Evolutionary conservation across 208 protist species (phyloP), one percentile per base, ranked within the genome.

Genomic region (Borovskyia barvae): DNA sequence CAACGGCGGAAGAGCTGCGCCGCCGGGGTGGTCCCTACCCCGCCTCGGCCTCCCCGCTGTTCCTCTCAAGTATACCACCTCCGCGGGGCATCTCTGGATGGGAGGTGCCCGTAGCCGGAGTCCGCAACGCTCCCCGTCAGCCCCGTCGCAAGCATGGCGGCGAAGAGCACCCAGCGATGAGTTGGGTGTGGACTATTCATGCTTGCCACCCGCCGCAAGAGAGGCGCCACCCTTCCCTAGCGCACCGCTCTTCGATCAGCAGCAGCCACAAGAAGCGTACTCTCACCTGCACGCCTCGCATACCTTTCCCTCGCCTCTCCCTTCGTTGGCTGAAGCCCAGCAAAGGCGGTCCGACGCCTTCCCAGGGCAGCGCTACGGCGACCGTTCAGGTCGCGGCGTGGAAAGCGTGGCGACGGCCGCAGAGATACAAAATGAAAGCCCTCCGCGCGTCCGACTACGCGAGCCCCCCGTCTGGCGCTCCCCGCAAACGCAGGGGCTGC

Each of bases 381-480:
- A n/a, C n/a, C n/a, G n/a, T n/a, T n/a, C n/a, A n/a, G n/a, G n/a
- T n/a, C n/a, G n/a, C n/a, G n/a, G n/a, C n/a, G n/a, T n/a, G n/a
- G n/a, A n/a, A n/a, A n/a, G n/a, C n/a, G n/a, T n/a, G n/a, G n/a
- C n/a, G n/a, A n/a, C n/a, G n/a, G n/a, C n/a, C n/a, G n/a, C n/a
- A n/a, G n/a, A n/a, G n/a, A n/a, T n/a, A n/a, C n/a, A n/a, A n/a
- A n/a, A n/a, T n/a, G n/a, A n/a, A n/a, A 64, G 41, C 28, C 55
- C 49, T 3, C 48, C 43, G 39, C 48, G 15, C 12, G 8, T 22
- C 40, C 63, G 45, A n/a, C 63, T 29, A 37, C 63, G 63, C 8
- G 55, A 63, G 35, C 65, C 65, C 14, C 65, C 65, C 28, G 49
- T 54, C 35, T 72, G 65, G 65, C 65, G 65, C 36, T 65, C 65